A percentile compares a stretch with the other conserved stretches of the same genome.
phyloP scores from a whole-genome alignment of 371 early-diverging fungal species.

The Mortierella sp. region DNA sequence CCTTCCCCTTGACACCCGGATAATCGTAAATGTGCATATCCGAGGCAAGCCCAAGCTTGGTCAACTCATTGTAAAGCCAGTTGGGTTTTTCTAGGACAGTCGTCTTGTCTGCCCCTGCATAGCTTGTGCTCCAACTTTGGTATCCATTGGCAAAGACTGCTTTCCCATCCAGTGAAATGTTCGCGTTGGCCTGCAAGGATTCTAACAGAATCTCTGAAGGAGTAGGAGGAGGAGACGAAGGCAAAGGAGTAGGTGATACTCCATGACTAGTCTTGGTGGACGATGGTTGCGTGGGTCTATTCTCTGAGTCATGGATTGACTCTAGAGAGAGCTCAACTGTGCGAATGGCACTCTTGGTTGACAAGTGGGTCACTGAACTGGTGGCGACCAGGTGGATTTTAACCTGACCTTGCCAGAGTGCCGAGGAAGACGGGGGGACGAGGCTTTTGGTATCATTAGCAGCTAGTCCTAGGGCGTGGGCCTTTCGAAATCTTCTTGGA shows the following conservation, averaged over 20 bases:
- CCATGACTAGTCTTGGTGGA: too few relatives aligned
- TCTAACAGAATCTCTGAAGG: conserved; percentile 7
- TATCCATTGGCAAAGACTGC: conserved; percentile 66
- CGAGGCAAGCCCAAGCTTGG: conserved; percentile 37
- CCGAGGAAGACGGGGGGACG: not conserved
- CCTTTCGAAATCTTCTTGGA: not conserved
- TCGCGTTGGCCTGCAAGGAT: conserved; percentile 18
- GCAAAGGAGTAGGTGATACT: not conserved
- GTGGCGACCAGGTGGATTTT: conserved; percentile 2
- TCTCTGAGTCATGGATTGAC: not conserved
- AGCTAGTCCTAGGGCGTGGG: not conserved
- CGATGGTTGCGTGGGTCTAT: not conserved
- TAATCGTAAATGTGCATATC: conserved; percentile 66
- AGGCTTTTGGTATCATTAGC: not conserved
- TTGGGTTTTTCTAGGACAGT: conserved; percentile 38
- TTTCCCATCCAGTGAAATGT: conserved; percentile 31
- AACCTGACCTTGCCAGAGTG: not conserved
- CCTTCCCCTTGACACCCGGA: conserved; percentile 59
- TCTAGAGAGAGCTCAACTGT: conserved; percentile 25
- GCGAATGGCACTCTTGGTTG: conserved; percentile 14
- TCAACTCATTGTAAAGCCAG: conserved; percentile 47
- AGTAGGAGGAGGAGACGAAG: not conserved
- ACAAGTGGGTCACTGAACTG: conserved; percentile 3
- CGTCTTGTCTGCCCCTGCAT: conserved; percentile 37
- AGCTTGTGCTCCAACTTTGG: conserved; percentile 65